Conservation (phyloP, 1,139 yeast genomes). For the Suhomyces bolitotheri region DNA sequence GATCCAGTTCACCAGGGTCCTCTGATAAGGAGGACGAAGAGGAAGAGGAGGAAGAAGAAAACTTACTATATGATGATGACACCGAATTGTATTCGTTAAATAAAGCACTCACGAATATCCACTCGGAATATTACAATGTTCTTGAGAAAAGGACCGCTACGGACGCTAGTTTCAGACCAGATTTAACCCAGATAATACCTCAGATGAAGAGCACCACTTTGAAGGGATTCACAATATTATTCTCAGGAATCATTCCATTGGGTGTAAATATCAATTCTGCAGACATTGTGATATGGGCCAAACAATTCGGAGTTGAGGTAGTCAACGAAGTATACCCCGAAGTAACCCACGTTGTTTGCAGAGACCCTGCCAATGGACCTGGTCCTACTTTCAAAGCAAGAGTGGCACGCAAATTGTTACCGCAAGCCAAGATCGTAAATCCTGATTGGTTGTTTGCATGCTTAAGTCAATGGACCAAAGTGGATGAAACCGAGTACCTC, state of each 20-base stretch:
- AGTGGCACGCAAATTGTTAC: slow-evolving; percentile 61
- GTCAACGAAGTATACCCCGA: slow-evolving; percentile 68
- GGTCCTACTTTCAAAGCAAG: slow-evolving; percentile 73
- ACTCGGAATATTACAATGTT: slow-evolving; percentile 60
- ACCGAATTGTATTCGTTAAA: slow-evolving; percentile 69
- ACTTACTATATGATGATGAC: slow-evolving; percentile 77
- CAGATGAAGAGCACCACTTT: slow-evolving; percentile 67
- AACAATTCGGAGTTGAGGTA: slow-evolving; percentile 87
- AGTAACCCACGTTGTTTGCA: slow-evolving; percentile 88
- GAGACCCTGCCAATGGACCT: slow-evolving; percentile 45
- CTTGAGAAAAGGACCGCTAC: slow-evolving; percentile 28
- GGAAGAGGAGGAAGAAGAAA: slow-evolving; percentile 48
- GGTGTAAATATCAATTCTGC: slow-evolving; percentile 70
- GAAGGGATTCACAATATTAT: slow-evolving; percentile 66
- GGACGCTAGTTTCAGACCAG: slow-evolving; percentile 39
- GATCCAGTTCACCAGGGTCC: slow-evolving; percentile 15
- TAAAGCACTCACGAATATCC: slow-evolving; percentile 62
- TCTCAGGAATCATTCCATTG: slow-evolving; percentile 84
- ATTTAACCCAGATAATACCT: slow-evolving; percentile 70
- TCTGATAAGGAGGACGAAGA: slow-evolving; percentile 20
- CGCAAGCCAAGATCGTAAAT: slow-evolving; percentile 76
- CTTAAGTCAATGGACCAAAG: slow-evolving; percentile 72
- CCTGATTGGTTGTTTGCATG: slow-evolving; percentile 93
- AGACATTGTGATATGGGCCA: slow-evolving; percentile 90
- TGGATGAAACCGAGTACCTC: slow-evolving; percentile 61